Conservation (phyloP, 352 stramenopile genomes). For the Blastocystis sp. region DNA sequence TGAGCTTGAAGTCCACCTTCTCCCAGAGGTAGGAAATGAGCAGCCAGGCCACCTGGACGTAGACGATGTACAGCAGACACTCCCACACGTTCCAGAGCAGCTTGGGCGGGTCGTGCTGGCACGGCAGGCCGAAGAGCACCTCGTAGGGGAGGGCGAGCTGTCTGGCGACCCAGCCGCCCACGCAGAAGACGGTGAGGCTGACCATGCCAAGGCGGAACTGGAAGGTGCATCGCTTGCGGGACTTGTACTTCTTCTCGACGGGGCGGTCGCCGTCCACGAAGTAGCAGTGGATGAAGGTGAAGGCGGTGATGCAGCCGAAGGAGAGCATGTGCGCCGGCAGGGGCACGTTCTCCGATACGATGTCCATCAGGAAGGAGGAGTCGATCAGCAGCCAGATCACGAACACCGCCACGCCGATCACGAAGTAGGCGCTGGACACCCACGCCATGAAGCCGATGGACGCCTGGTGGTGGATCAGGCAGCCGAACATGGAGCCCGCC, state of each 20-base stretch:
- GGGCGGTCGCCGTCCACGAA: slow-evolving; percentile 47
- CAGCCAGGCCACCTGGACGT: slow-evolving; percentile 32
- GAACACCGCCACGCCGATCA: slow-evolving; percentile 26
- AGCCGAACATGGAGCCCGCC: slow-evolving; percentile 14
- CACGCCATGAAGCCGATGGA: not conserved
- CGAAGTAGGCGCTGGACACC: slow-evolving; percentile 3
- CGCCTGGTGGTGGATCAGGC: not conserved
- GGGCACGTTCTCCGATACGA: slow-evolving; percentile 49
- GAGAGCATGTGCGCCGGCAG: slow-evolving; percentile 62
- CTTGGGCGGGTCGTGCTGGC: slow-evolving; percentile 10
- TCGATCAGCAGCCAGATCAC: slow-evolving; percentile 47
- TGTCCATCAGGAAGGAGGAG: slow-evolving; percentile 22
- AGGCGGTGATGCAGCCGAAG: slow-evolving; percentile 29
- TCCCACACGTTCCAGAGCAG: slow-evolving; percentile 33
- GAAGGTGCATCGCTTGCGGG: slow-evolving; percentile 33
- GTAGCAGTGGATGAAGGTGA: slow-evolving; percentile 35
- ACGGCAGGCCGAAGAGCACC: slow-evolving; percentile 55
- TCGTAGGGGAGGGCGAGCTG: slow-evolving; percentile 33
- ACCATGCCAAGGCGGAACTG: slow-evolving; percentile 58
- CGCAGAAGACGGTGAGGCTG: slow-evolving; percentile 66
- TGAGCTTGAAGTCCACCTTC: slow-evolving; percentile 55
- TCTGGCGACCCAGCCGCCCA: slow-evolving; percentile 36
- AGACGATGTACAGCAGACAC: slow-evolving; percentile 23
- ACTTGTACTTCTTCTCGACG: slow-evolving; percentile 14
- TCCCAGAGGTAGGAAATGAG: slow-evolving; percentile 49